Conservation (phyloP, 345 rosid genomes). For the Diplotaxis tenuifolia region DNA sequence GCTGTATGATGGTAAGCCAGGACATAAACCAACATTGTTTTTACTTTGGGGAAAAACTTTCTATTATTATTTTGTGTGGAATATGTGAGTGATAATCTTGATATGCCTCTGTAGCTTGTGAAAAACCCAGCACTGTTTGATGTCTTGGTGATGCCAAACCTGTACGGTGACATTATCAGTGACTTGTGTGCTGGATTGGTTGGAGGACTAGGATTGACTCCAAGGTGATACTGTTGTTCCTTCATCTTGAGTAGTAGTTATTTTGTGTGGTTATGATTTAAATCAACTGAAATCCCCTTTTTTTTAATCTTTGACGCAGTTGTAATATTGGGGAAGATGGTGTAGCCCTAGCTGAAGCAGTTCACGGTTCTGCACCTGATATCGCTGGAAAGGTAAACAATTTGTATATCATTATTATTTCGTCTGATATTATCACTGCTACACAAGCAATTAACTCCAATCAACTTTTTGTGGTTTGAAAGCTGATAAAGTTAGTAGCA, state of each 20-base stretch:
- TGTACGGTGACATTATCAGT: conserved; percentile 97
- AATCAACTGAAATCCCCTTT: not conserved
- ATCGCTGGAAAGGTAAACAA: conserved; percentile 85
- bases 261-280: too few relatives aligned
- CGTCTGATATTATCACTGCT: not conserved
- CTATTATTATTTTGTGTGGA: too few relatives aligned
- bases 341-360: conserved; percentile 99
- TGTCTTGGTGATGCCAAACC: conserved; percentile 99
- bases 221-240: conserved; percentile 52
- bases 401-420: not conserved
- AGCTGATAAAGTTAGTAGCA: not conserved
- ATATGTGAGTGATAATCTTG: too few relatives aligned
- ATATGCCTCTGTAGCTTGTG: conserved; percentile 64
- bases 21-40: not conserved
- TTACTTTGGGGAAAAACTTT: too few relatives aligned
- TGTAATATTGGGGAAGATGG: conserved; percentile 70
- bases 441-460: not conserved
- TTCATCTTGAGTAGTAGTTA: not conserved
- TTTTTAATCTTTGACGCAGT: conserved; percentile 44
- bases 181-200: conserved; percentile 95
- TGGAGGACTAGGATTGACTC: conserved; percentile 98
- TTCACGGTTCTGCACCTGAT: conserved; percentile 99
- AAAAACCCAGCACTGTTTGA: conserved; percentile 98
- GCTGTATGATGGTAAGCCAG: conserved; percentile 93
- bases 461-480: too few relatives aligned